A percentile compares a stretch with the other conserved stretches of the same genome.
Evolutionary conservation across 2,329 filamentous ascomycete genomes (phyloP).

Genomic region (Tolypocladium endophyticum): DNA sequence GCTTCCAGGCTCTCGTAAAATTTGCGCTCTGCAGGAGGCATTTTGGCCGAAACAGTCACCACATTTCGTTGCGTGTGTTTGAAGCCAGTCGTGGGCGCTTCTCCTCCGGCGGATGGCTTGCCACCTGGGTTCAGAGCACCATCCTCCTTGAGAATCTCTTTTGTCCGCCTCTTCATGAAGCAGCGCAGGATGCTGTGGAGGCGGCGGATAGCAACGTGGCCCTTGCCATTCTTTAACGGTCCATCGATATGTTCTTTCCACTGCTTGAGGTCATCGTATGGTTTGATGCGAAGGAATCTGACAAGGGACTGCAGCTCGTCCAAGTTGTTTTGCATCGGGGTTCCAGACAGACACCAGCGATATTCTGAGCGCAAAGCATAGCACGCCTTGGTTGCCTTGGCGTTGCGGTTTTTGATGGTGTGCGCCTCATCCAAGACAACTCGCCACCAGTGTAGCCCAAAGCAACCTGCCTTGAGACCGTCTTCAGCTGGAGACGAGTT

Average conservation of each 20-base stretch:
- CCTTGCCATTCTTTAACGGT: conserved; percentile 82
- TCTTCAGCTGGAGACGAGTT: conserved; percentile 51
- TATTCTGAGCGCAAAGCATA: conserved; percentile 79
- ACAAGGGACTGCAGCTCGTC: conserved; percentile 93
- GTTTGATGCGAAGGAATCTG: conserved; percentile 83
- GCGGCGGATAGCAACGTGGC: conserved; percentile 77
- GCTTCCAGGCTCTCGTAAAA: conserved; percentile 81
- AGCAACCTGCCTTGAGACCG: conserved; percentile 67
- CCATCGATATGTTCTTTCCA: conserved; percentile 89
- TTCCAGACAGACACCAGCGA: conserved; percentile 92
- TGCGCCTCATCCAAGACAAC: conserved; percentile 94
- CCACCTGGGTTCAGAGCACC: conserved; percentile 70
- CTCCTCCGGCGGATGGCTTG: conserved; percentile 43
- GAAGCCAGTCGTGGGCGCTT: conserved; percentile 55
- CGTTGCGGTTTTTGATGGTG: conserved; percentile 95
- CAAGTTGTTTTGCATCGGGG: conserved; percentile 96
- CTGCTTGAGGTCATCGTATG: conserved; percentile 72
- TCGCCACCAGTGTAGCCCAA: conserved; percentile 89
- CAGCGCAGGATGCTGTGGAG: conserved; percentile 78
- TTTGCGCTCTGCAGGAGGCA: conserved; percentile 67
- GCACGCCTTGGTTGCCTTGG: conserved; percentile 88
- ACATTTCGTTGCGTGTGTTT: conserved; percentile 88
- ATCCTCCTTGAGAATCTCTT: conserved; percentile 87
- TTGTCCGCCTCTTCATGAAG: conserved; percentile 98
- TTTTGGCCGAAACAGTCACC: conserved; percentile 65